Percentiles rank a stretch among this genome's conserved stretches.
These are phyloP conservation scores for Chytriomyces sp. DNA, from an alignment of 192 early-diverging fungal species.

Conservation along the genomic window DNA sequence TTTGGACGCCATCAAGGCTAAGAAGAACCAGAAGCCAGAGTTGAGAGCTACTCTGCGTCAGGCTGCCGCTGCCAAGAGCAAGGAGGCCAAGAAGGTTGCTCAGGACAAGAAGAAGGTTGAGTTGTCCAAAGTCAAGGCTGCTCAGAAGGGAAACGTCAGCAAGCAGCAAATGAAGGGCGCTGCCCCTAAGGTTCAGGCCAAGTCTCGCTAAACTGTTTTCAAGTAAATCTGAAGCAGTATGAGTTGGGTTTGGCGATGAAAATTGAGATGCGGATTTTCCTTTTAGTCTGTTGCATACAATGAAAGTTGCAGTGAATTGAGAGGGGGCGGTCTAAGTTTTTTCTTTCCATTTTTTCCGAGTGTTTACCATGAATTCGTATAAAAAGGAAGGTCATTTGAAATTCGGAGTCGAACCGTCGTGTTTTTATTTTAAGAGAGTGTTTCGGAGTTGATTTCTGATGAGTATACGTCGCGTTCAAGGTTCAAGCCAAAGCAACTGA, in stretches of 20 bases:
- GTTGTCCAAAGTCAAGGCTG: conserved; percentile 71
- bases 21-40: conserved; percentile 96
- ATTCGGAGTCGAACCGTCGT: too few relatives aligned
- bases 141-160: conserved; percentile 68
- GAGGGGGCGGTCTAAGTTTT: neutral
- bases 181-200: conserved; percentile 77
- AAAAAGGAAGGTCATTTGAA: neutral
- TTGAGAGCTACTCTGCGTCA: conserved; percentile 88
- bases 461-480: too few relatives aligned
- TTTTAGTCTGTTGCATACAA: too few relatives aligned
- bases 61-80: conserved; percentile 82
- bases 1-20: conserved; percentile 94
- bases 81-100: conserved; percentile 91
- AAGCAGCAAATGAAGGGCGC: conserved; percentile 85
- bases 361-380: neutral
- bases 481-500: too few relatives aligned
- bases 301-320: neutral
- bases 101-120: conserved; percentile 86
- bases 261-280: neutral
- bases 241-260: neutral
- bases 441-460: too few relatives aligned
- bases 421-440: too few relatives aligned
- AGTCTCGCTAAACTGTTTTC: conserved; percentile 73
- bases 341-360: neutral
- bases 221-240: neutral